A percentile compares a stretch with the other conserved stretches of the same genome.
Conservation (phyloP, 371 early-diverging fungal genomes). For the Fennellomyces sp. region DNA sequence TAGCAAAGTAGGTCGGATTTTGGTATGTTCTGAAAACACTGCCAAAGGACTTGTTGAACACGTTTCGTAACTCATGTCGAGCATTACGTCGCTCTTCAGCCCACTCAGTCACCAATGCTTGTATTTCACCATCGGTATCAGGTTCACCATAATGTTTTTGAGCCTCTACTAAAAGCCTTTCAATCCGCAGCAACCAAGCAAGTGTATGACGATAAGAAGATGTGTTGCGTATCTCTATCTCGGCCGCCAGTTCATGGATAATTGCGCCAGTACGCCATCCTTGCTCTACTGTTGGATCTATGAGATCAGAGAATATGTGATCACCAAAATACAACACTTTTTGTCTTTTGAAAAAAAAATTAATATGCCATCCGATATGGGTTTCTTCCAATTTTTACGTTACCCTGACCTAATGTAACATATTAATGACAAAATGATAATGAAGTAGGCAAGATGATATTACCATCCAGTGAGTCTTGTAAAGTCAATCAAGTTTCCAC, state of each 20-base stretch:
- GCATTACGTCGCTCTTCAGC: constrained; percentile 46
- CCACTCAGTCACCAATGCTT: constrained; percentile 51
- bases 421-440: no score
- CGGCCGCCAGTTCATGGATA: constrained; percentile 61
- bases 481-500: constrained; percentile 65
- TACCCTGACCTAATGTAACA: constrained; percentile 20
- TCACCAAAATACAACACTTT: constrained; percentile 73
- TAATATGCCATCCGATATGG: no score
- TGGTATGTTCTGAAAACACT: constrained; percentile 68
- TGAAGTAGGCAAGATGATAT: constrained; percentile 5
- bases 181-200: constrained; percentile 57
- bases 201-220: constrained; percentile 55
- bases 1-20: constrained; percentile 68
- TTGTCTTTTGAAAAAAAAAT: constrained; percentile 34
- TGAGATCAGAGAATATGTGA: constrained; percentile 68
- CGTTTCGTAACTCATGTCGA: constrained; percentile 49
- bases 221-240: constrained; percentile 57
- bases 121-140: constrained; percentile 26
- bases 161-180: constrained; percentile 58
- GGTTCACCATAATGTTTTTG: constrained; percentile 43
- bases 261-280: constrained; percentile 79
- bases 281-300: constrained; percentile 65
- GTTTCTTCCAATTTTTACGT: not conserved
- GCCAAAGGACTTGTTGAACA: constrained; percentile 68
- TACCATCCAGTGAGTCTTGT: constrained; percentile 61